Evolutionary conservation across 2,329 filamentous ascomycete species (phyloP), one percentile per base, ranked within the genome.

Genomic region (Shiraia sp.): DNA sequence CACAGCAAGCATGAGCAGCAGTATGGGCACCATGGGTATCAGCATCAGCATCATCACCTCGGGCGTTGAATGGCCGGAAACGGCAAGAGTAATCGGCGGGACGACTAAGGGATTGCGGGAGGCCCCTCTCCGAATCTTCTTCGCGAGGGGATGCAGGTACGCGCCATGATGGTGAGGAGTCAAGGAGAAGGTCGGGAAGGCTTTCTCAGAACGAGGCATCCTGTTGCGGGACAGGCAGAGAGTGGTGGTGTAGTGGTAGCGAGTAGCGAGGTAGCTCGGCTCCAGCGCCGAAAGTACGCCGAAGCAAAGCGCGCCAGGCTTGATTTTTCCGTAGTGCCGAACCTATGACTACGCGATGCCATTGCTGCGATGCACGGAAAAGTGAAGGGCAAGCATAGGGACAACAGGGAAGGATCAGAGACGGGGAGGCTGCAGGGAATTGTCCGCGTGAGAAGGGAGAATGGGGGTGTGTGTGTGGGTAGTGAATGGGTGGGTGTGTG

Each of bases 251-350:
- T n/a, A n/a, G n/a, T n/a, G n/a, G n/a, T n/a, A n/a, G n/a, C n/a
- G n/a, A n/a, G n/a, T n/a, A 32, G 29, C 34, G 24, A 30, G 15
- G 7, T 36, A 33, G 10, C 23, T n/a, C 31, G 29, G 36, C 41
- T 56, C 52, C 49, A 44, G 55, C 26, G 31, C 44, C 32, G 40
- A 40, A 27, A 10, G 10, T 50, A 40, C 43, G 52, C 58, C 59
- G 59, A 60, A 56, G 57, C 53, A 62, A 62, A 61, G 51, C 59
- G 57, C 42, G 35, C 25, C 28, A 28, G 25, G 37, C 26, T 32
- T 39, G 42, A 36, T 48, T 50, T 27, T 44, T 42, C 49, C 50
- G 55, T 40, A 30, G 39, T 54, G 47, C 58, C 57, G 56, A 61
- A 56, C 52, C 55, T 51, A 52, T n/a, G n/a, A n/a, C n/a, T 36